These are phyloP conservation scores for Fraxinus albicans DNA, from an alignment of 305 asterid species.

Conservation along the genomic window DNA sequence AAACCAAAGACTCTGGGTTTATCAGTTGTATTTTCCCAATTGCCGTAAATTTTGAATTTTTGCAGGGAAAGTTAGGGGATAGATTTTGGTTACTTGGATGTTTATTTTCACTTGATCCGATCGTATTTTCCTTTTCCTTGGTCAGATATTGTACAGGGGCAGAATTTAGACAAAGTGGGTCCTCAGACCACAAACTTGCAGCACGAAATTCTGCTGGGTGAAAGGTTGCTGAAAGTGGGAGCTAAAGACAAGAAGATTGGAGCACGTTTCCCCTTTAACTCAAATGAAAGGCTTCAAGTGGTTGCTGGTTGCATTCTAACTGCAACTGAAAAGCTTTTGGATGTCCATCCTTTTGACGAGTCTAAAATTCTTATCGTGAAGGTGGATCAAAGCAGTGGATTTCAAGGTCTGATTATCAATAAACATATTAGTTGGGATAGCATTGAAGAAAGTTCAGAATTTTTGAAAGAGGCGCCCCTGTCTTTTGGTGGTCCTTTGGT, in stretches of 20 bases:
- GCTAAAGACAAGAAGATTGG: conserved; percentile 35
- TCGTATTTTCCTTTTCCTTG: conserved; percentile 21
- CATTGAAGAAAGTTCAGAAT: conserved; percentile 50
- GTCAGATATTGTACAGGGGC: conserved; percentile 46
- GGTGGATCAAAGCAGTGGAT: conserved; percentile 55
- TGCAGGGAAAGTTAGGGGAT: background rate
- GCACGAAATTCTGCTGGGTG: conserved; percentile 70
- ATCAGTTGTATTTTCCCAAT: background rate
- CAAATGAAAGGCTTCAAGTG: conserved; percentile 47
- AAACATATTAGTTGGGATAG: conserved; percentile 79
- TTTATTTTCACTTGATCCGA: background rate
- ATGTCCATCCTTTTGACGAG: conserved; percentile 66
- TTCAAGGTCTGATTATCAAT: conserved; percentile 74
- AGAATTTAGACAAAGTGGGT: conserved; percentile 29
- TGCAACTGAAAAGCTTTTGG: conserved; percentile 73
- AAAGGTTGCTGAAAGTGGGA: conserved; percentile 38
- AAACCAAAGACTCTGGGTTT: background rate
- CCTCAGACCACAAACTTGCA: conserved; percentile 34
- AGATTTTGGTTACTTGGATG: conserved; percentile 4
- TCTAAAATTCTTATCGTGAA: conserved; percentile 73
- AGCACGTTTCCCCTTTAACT: conserved; percentile 34
- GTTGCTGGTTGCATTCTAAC: conserved; percentile 55
- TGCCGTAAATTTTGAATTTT: conserved; percentile 4
- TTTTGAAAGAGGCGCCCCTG: conserved; percentile 65
- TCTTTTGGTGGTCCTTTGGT: conserved; percentile 87